Percentiles rank a stretch among this genome's conserved stretches.
Evolutionary conservation across 2,329 filamentous ascomycete species (phyloP).

Genomic region (Didymella lethalis): DNA sequence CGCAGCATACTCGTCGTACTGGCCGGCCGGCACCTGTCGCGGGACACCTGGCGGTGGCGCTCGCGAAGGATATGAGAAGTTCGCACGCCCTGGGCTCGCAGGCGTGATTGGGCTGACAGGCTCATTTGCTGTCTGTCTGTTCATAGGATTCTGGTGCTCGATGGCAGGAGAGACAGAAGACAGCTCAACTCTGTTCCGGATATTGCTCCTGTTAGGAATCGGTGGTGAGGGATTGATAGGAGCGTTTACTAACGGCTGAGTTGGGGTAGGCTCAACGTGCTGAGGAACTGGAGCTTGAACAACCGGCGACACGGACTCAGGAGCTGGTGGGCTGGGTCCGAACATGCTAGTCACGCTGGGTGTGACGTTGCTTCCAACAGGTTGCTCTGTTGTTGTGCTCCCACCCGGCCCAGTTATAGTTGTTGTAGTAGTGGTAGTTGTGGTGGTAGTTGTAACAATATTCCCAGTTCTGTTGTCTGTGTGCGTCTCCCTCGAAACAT

Average conservation of each 20-base stretch:
- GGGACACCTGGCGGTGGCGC: slow-evolving; percentile 44
- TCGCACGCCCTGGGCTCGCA: slow-evolving; percentile 39
- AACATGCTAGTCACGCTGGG: slow-evolving; percentile 42
- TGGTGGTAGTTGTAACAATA: slow-evolving; percentile 47
- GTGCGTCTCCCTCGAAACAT: slow-evolving; percentile 42
- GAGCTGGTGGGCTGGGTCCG: slow-evolving; percentile 46
- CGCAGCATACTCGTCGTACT: slow-evolving; percentile 15
- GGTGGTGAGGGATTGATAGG: slow-evolving; percentile 36
- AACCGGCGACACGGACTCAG: slow-evolving; percentile 31
- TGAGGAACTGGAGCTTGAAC: slow-evolving; percentile 9
- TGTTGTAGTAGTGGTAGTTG: slow-evolving; percentile 49
- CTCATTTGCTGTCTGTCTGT: slow-evolving; percentile 29
- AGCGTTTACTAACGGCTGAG: slow-evolving; percentile 26
- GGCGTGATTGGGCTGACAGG: slow-evolving; percentile 38
- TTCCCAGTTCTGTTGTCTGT: slow-evolving; percentile 45
- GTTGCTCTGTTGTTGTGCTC: slow-evolving; percentile 44
- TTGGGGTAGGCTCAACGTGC: slow-evolving; percentile 19
- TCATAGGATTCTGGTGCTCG: slow-evolving; percentile 46
- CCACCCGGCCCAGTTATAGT: slow-evolving; percentile 48
- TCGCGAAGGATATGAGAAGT: slow-evolving; percentile 49
- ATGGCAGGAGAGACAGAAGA: slow-evolving; percentile 45
- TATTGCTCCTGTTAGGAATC: slow-evolving; percentile 47
- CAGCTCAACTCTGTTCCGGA: slow-evolving; percentile 46
- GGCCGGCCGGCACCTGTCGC: slow-evolving; percentile 33
- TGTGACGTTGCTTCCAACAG: slow-evolving; percentile 28